phyloP scores from a whole-genome alignment of 805 yeast genomes.

The Metschnikowia proteae region DNA sequence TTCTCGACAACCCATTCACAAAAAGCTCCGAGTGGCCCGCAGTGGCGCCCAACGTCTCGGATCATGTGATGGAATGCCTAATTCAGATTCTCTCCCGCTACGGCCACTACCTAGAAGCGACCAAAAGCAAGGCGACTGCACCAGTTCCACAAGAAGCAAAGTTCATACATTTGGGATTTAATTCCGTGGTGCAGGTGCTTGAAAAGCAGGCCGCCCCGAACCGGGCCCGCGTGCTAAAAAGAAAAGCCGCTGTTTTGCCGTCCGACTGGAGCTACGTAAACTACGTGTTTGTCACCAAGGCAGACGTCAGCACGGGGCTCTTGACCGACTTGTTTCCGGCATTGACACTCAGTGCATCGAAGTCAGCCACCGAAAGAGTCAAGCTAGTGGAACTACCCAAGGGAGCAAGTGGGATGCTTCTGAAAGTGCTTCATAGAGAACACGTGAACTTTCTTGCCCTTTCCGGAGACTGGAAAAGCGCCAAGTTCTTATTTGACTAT shows the following conservation, averaged over 20 bases:
- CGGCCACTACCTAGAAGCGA: slow-evolving; percentile 13
- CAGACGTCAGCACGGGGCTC: slow-evolving; percentile 49
- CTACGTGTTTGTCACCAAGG: slow-evolving; percentile 57
- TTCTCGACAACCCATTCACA: slow-evolving; percentile 61
- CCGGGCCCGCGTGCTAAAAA: slow-evolving; percentile 14
- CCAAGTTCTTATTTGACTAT: slow-evolving; percentile 25
- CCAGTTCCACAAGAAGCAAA: slow-evolving; percentile 25
- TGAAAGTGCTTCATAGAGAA: slow-evolving; percentile 26
- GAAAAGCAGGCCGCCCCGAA: slow-evolving; percentile 39
- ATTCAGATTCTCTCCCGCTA: slow-evolving; percentile 15
- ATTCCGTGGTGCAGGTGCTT: slow-evolving; percentile 47
- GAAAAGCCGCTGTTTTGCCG: slow-evolving; percentile 1
- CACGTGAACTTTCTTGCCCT: slow-evolving; percentile 35
- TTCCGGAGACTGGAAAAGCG: slow-evolving; percentile 24
- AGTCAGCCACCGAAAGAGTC: slow-evolving; percentile 29
- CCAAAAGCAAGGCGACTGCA: background rate
- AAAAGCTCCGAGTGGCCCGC: slow-evolving; percentile 24
- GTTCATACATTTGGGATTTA: slow-evolving; percentile 47
- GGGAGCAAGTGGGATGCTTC: slow-evolving; percentile 31
- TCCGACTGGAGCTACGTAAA: slow-evolving; percentile 18
- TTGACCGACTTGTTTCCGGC: slow-evolving; percentile 57
- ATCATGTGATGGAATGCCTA: slow-evolving; percentile 13
- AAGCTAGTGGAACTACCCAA: slow-evolving; percentile 61
- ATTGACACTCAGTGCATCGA: slow-evolving; percentile 45
- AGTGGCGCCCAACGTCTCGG: slow-evolving; percentile 6